Evolutionary conservation across 352 stramenopile genomes (phyloP).

Genomic region (Globisporangium polare): DNA sequence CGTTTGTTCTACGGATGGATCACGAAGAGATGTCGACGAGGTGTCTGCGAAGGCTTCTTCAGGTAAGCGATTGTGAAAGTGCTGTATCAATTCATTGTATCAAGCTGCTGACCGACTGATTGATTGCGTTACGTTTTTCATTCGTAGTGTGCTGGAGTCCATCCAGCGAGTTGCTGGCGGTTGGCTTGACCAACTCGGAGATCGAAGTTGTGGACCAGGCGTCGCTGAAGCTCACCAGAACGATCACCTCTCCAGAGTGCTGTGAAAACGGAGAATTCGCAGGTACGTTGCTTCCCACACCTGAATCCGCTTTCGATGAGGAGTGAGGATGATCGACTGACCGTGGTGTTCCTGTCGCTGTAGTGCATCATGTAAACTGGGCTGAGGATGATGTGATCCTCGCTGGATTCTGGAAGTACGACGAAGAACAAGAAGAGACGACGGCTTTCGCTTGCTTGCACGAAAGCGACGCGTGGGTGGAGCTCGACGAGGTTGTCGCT

Average conservation of each 20-base stretch:
- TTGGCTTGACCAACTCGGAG: constrained; percentile 30
- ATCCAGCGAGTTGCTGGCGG: constrained; percentile 34
- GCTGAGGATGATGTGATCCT: constrained; percentile 63
- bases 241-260: constrained; percentile 35
- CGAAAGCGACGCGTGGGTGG: constrained; percentile 39
- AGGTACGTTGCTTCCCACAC: background rate
- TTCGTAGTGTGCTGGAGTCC: constrained; percentile 48
- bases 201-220: constrained; percentile 32
- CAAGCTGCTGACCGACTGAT: background rate
- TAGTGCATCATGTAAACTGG: constrained; percentile 75
- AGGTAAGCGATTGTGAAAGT: constrained; percentile 12
- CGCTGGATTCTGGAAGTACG: constrained; percentile 51
- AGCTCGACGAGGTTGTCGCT: constrained; percentile 61
- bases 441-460: constrained; percentile 52
- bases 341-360: background rate
- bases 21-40: background rate
- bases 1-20: constrained; percentile 23
- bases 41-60: constrained; percentile 18
- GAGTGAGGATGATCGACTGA: background rate
- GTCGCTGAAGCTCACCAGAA: constrained; percentile 26
- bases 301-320: background rate
- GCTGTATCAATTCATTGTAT: background rate
- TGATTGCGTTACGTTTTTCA: background rate
- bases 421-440: constrained; percentile 50
- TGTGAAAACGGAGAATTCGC: constrained; percentile 31